A percentile compares a stretch with the other conserved stretches of the same genome.
phyloP scores from a whole-genome alignment of 2,329 filamentous ascomycete species.

The Penicillium hesseltinei region DNA sequence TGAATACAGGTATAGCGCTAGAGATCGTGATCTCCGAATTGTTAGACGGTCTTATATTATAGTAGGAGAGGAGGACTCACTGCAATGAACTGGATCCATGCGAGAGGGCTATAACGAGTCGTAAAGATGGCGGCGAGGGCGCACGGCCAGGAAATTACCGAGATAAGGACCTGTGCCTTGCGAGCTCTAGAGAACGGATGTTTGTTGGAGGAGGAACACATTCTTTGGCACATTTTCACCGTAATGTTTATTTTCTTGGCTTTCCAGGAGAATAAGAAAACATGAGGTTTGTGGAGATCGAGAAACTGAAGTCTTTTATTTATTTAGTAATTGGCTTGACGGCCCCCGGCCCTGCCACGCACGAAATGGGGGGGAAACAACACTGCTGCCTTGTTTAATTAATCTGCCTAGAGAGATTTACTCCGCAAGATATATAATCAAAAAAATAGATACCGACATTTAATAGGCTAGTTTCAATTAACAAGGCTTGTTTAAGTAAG shows the following conservation, averaged over 20 bases:
- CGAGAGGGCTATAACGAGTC: neutral
- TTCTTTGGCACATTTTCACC: neutral
- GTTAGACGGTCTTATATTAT: neutral
- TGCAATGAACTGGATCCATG: neutral
- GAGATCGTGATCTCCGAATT: neutral
- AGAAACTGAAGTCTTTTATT: neutral
- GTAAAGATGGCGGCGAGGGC: neutral
- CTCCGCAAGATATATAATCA: no score
- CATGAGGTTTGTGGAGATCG: neutral
- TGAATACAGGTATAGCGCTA: neutral
- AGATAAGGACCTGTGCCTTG: neutral
- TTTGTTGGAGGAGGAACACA: neutral
- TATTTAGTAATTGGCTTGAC: neutral
- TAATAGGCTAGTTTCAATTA: no score
- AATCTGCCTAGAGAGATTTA: neutral
- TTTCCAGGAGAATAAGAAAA: neutral
- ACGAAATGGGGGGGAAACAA: neutral
- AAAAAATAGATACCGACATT: no score
- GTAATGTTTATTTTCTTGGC: neutral
- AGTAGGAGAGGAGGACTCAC: neutral
- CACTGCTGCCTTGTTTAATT: neutral
- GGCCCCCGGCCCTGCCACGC: neutral
- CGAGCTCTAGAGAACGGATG: neutral
- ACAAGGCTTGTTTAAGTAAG: no score
- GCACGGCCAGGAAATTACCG: neutral